Evolutionary conservation across 108 stramenopile species (phyloP).

Genomic region (Halocafeteria seosinensis): DNA sequence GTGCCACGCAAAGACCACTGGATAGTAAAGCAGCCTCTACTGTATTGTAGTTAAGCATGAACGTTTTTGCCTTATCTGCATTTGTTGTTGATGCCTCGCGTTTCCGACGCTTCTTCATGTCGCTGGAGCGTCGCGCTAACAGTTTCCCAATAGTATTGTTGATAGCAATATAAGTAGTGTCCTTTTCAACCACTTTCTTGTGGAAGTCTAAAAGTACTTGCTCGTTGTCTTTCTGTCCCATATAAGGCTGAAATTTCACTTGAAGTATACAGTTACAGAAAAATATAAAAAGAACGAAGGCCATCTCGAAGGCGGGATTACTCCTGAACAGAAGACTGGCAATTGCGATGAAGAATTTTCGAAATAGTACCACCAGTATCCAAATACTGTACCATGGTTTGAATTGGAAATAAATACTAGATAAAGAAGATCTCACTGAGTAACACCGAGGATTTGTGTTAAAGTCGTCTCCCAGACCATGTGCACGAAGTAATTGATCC

Average conservation of each 20-base stretch:
- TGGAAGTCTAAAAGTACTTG: background rate
- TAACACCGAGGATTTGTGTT: constrained; percentile 7
- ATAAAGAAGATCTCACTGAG: constrained; percentile 11
- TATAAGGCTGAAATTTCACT: constrained; percentile 13
- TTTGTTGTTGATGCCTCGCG: background rate
- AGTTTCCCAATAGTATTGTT: background rate
- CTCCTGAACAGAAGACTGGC: constrained; percentile 4
- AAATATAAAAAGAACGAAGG: constrained; percentile 14
- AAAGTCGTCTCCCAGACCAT: constrained; percentile 2
- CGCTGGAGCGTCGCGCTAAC: background rate
- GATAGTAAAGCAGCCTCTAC: background rate
- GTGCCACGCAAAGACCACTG: background rate
- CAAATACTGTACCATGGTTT: constrained; percentile 12
- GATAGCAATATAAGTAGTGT: background rate
- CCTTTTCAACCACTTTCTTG: background rate
- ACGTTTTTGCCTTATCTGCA: background rate
- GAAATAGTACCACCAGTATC: constrained; percentile 11
- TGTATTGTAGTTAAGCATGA: background rate
- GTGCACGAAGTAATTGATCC: constrained; percentile 7
- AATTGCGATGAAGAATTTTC: constrained; percentile 16
- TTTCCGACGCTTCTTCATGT: background rate
- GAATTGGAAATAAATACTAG: constrained; percentile 15
- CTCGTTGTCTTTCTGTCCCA: background rate
- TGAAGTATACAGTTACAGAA: constrained; percentile 14
- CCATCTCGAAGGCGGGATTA: constrained; percentile 10